Conservation (phyloP, 441 rosid genomes). For the Manihot esculenta region DNA sequence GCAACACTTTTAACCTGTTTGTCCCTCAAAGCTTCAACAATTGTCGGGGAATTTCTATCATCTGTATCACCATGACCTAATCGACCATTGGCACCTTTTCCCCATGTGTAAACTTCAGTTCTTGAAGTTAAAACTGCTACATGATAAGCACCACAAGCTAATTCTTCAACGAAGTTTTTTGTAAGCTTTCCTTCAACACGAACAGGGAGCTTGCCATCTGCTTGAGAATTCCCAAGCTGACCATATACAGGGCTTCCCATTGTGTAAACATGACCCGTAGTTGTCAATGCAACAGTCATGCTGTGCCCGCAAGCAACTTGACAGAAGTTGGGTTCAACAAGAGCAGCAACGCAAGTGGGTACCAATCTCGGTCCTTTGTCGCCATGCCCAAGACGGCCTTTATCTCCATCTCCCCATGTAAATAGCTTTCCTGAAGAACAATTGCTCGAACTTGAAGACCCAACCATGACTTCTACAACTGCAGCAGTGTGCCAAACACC, state of each 20-base stretch:
- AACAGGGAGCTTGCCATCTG: slow-evolving; percentile 80
- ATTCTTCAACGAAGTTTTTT: slow-evolving; percentile 83
- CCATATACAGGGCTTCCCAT: slow-evolving; percentile 98
- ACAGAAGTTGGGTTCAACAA: slow-evolving; percentile 91
- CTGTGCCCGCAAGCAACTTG: slow-evolving; percentile 97
- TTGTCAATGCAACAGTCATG: slow-evolving; percentile 86
- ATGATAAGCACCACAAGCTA: slow-evolving; percentile 96
- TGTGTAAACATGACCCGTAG: slow-evolving; percentile 83
- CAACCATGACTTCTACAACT: slow-evolving; percentile 96
- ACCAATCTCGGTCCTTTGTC: slow-evolving; percentile 85
- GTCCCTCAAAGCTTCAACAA: slow-evolving; percentile 90
- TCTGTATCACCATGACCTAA: slow-evolving; percentile 91
- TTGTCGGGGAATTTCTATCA: slow-evolving; percentile 76
- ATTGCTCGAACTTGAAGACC: slow-evolving; percentile 84
- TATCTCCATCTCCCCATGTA: slow-evolving; percentile 99
- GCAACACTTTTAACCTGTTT: slow-evolving; percentile 91
- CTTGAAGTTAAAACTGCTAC: slow-evolving; percentile 87
- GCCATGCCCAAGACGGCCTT: slow-evolving; percentile 95
- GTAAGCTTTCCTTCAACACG: slow-evolving; percentile 89
- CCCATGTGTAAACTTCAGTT: slow-evolving; percentile 98
- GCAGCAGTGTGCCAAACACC: slow-evolving; percentile 99
- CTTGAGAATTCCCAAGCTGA: slow-evolving; percentile 87
- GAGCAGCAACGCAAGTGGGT: slow-evolving; percentile 95
- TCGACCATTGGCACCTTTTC: slow-evolving; percentile 95
- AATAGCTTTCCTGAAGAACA: slow-evolving; percentile 93